phyloP scores from a whole-genome alignment of 2,329 filamentous ascomycete genomes.

The Calonectria pseudoturangicola region DNA sequence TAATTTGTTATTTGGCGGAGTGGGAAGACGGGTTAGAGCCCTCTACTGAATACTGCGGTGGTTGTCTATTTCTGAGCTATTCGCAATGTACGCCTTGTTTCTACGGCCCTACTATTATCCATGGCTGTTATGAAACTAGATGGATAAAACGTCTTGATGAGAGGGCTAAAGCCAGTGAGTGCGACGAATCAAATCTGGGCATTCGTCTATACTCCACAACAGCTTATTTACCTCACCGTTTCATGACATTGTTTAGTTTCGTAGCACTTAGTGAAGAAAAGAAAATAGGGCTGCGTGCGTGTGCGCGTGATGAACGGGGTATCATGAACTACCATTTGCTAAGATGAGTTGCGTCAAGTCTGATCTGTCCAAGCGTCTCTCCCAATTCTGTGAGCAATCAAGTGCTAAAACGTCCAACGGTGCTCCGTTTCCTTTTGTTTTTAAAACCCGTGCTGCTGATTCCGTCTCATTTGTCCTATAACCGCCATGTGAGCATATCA shows the following conservation, averaged over 20 bases:
- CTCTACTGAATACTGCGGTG: too few species aligned
- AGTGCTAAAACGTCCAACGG: slow-evolving; percentile 5
- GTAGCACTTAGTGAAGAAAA: neutral
- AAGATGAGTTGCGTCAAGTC: slow-evolving; percentile 51
- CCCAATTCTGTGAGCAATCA: slow-evolving; percentile 40
- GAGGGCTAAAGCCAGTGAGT: too few species aligned
- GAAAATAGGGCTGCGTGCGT: slow-evolving; percentile 17
- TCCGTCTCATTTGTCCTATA: slow-evolving; percentile 16
- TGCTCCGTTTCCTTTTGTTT: slow-evolving; percentile 31
- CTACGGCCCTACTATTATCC: too few species aligned
- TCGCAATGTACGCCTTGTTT: too few species aligned
- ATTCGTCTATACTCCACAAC: neutral
- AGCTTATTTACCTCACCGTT: neutral
- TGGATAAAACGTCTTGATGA: too few species aligned
- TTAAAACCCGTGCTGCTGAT: slow-evolving; percentile 23
- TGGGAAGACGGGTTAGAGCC: too few species aligned
- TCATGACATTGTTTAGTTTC: neutral
- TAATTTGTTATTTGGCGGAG: too few species aligned
- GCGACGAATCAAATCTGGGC: neutral
- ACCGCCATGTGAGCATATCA: neutral
- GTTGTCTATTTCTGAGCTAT: too few species aligned
- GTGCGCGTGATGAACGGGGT: slow-evolving; percentile 48
- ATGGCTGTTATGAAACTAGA: too few species aligned
- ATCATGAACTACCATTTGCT: slow-evolving; percentile 54
- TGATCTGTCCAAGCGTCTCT: slow-evolving; percentile 46